These are phyloP conservation scores for Dinochytrium kinnereticum DNA, from an alignment of 371 early-diverging fungal species.

Conservation along the genomic window DNA sequence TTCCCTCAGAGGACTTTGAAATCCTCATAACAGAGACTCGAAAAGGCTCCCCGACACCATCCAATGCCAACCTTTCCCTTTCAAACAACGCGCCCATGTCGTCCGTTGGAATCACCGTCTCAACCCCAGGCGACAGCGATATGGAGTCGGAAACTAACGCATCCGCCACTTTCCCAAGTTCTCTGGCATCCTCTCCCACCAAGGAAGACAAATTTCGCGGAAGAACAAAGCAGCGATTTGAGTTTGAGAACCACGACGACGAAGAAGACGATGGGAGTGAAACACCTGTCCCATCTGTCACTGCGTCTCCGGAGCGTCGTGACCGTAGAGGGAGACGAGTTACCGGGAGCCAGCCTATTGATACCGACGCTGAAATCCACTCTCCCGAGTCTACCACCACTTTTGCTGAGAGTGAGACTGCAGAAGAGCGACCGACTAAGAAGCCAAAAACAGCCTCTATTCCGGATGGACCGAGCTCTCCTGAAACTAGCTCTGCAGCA, in stretches of 20 bases:
- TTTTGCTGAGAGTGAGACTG: background rate
- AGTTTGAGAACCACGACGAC: too few species aligned
- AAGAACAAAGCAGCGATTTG: too few species aligned
- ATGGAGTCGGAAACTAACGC: background rate
- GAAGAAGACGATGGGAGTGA: background rate
- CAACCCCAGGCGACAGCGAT: background rate
- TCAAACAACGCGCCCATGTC: too few species aligned
- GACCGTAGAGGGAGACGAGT: background rate
- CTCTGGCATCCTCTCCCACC: background rate
- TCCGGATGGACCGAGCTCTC: background rate
- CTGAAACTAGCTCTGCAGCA: background rate
- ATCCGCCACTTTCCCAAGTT: background rate
- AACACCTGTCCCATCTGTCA: background rate
- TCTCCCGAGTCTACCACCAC: slow-evolving; percentile 7
- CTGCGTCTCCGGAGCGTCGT: background rate
- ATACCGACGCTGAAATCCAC: background rate
- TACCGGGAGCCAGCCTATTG: background rate
- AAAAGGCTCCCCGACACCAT: background rate
- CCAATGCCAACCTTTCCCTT: background rate
- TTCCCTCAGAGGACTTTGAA: slow-evolving; percentile 3
- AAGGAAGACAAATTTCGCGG: background rate
- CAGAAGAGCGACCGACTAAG: background rate
- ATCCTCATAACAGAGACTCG: background rate
- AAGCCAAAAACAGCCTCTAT: background rate
- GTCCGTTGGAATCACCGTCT: too few species aligned